phyloP scores from a whole-genome alignment of 2,329 filamentous ascomycete genomes.

The Fusarium subglutinans region DNA sequence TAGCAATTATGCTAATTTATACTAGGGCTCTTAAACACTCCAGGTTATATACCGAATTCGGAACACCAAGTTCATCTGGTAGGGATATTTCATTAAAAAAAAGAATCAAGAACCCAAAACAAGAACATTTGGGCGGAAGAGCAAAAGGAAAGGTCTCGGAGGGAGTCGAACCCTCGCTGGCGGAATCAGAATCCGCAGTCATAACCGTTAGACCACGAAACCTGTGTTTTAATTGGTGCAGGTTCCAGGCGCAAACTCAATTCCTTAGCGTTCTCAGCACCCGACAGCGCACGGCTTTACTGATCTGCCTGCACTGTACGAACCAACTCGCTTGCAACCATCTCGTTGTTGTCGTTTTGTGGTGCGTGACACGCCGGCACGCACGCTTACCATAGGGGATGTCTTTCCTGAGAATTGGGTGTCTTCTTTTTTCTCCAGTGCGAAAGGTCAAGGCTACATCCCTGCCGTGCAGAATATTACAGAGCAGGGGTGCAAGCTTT shows the following conservation, averaged over 20 bases:
- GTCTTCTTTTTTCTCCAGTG: rapidly evolving
- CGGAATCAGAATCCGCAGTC: conserved; percentile 1
- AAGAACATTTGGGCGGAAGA: rapidly evolving
- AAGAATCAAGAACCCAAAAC: neutral
- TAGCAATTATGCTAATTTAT: neutral
- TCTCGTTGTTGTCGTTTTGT: too few relatives aligned
- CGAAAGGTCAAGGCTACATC: too few relatives aligned
- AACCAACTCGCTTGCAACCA: neutral
- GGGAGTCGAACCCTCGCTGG: conserved; percentile 1
- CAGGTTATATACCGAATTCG: rapidly evolving
- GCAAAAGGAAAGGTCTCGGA: neutral
- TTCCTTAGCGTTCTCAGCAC: rapidly evolving
- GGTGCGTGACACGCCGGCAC: too few relatives aligned
- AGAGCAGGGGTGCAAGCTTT: neutral
- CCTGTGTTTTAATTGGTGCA: neutral
- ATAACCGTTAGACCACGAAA: conserved; percentile 1
- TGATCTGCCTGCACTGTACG: neutral
- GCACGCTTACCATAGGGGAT: too few relatives aligned
- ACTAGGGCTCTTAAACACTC: too few relatives aligned
- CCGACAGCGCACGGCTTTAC: rapidly evolving
- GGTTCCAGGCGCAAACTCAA: rapidly evolving
- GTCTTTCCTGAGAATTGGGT: rapidly evolving
- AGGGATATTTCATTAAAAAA: rapidly evolving
- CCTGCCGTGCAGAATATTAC: too few relatives aligned
- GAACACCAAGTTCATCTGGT: rapidly evolving